These are phyloP conservation scores for Spiraea crenata DNA, from an alignment of 331 rosid genomes.

Conservation along the genomic window DNA sequence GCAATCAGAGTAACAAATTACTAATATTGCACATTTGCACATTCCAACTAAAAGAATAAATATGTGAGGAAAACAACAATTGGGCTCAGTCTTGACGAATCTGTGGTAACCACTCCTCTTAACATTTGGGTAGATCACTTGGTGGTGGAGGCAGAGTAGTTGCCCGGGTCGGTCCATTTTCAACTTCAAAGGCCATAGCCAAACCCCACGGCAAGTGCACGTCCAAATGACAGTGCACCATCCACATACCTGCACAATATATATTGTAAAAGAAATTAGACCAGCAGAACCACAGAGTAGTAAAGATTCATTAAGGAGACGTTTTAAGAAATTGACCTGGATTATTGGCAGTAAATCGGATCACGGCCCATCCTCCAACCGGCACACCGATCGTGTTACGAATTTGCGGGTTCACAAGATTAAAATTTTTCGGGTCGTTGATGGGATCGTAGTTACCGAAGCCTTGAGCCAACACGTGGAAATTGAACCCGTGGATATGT, in stretches of 20 bases:
- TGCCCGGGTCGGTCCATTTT: conserved; percentile 49
- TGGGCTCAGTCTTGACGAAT: no score
- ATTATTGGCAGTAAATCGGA: conserved; percentile 62
- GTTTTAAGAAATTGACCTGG: conserved; percentile 41
- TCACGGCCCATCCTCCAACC: conserved; percentile 59
- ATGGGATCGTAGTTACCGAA: conserved; percentile 50
- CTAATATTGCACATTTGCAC: no score
- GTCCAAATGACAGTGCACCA: conserved; percentile 61
- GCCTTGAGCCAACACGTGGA: conserved; percentile 68
- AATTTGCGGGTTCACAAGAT: conserved; percentile 44
- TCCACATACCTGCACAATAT: conserved; percentile 49
- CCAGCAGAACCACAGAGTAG: not conserved
- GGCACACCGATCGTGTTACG: conserved; percentile 66
- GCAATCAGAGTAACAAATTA: no score
- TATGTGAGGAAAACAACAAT: no score
- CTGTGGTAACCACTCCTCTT: not conserved
- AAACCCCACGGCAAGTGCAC: conserved; percentile 73
- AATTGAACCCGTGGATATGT: conserved; percentile 51
- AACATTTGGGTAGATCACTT: conserved; percentile 61
- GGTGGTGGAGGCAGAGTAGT: conserved; percentile 62
- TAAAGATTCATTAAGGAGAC: not conserved
- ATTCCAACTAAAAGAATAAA: no score
- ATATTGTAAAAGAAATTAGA: not conserved
- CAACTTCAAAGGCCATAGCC: conserved; percentile 62
- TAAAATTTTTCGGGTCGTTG: conserved; percentile 32